Evolutionary conservation across 371 early-diverging fungal species (phyloP).

Genomic region (Syncephalastrum contaminatum): DNA sequence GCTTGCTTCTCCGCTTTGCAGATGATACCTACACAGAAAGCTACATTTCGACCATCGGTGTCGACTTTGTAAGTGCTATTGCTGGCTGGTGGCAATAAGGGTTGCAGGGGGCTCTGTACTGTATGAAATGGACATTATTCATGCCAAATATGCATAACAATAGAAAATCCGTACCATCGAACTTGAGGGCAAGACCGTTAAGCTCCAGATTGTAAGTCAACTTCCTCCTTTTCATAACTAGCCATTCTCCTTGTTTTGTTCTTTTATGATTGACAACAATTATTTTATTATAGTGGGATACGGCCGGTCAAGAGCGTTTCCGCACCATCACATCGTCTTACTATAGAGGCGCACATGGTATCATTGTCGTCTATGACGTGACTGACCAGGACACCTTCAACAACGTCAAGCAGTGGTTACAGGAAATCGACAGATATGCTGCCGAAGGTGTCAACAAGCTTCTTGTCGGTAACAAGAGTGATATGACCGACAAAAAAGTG

Average conservation of each 20-base stretch:
- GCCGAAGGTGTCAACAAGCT: slow-evolving; percentile 85
- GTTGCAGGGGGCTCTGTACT: too few relatives aligned
- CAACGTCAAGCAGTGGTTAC: slow-evolving; percentile 88
- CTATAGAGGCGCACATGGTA: slow-evolving; percentile 98
- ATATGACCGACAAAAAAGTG: slow-evolving; percentile 86
- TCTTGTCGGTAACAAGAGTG: slow-evolving; percentile 98
- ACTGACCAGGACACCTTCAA: slow-evolving; percentile 96
- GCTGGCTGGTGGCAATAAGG: background rate
- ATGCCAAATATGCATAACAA: background rate
- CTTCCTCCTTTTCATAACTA: too few relatives aligned
- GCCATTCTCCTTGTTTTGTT: background rate
- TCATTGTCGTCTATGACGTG: slow-evolving; percentile 98
- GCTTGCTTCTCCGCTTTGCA: slow-evolving; percentile 96
- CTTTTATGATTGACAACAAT: background rate
- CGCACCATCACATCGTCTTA: slow-evolving; percentile 96
- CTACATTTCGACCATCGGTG: slow-evolving; percentile 99
- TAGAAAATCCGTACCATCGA: slow-evolving; percentile 99
- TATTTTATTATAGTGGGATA: slow-evolving; percentile 73
- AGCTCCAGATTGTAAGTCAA: slow-evolving; percentile 91
- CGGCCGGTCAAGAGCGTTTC: slow-evolving; percentile 99
- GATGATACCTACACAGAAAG: slow-evolving; percentile 98
- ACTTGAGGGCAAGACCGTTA: slow-evolving; percentile 97
- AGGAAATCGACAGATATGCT: slow-evolving; percentile 79
- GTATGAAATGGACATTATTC: too few relatives aligned
- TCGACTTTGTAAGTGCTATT: slow-evolving; percentile 79